phyloP scores from a whole-genome alignment of 1,284 basidiomycete genomes.

The Moesziomyces globuligerus region DNA sequence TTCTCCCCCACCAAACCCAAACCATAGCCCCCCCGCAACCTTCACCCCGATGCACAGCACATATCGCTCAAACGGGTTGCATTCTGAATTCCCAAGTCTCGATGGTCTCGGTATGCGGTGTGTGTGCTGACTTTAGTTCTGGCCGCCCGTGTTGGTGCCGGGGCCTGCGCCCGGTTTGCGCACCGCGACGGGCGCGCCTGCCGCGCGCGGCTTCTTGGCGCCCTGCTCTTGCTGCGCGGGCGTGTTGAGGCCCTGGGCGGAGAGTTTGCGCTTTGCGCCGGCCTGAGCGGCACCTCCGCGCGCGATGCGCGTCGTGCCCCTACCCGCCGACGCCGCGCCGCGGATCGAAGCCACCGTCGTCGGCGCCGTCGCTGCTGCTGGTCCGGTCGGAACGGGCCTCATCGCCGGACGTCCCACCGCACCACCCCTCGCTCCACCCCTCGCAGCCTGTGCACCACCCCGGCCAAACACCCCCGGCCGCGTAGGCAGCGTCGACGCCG shows the following conservation, averaged over 20 bases:
- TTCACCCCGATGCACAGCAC: background rate
- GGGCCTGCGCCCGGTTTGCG: background rate
- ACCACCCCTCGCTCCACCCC: constrained; percentile 6
- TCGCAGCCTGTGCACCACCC: constrained; percentile 32
- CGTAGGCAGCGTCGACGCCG: constrained; percentile 9
- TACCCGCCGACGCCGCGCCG: constrained; percentile 33
- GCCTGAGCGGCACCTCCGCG: constrained; percentile 25
- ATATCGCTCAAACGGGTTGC: too few species aligned
- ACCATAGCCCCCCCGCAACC: constrained; percentile 1
- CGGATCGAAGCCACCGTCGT: constrained; percentile 41
- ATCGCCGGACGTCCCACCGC: constrained; percentile 6
- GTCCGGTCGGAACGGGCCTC: constrained; percentile 33
- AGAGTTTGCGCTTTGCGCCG: constrained; percentile 44
- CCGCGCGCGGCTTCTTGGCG: constrained; percentile 37
- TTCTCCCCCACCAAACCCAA: constrained; percentile 27
- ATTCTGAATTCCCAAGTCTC: too few species aligned
- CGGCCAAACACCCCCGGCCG: constrained; percentile 41
- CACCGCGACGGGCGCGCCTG: constrained; percentile 26
- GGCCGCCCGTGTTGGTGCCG: background rate
- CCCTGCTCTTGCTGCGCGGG: constrained; percentile 13
- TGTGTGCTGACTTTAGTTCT: too few species aligned
- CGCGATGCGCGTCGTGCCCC: constrained; percentile 33
- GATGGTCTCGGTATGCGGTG: too few species aligned
- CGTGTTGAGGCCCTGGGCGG: constrained; percentile 28
- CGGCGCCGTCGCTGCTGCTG: constrained; percentile 7